Evolutionary conservation across 2,329 filamentous ascomycete species (phyloP).

Genomic region (Harringtonia aguacate): DNA sequence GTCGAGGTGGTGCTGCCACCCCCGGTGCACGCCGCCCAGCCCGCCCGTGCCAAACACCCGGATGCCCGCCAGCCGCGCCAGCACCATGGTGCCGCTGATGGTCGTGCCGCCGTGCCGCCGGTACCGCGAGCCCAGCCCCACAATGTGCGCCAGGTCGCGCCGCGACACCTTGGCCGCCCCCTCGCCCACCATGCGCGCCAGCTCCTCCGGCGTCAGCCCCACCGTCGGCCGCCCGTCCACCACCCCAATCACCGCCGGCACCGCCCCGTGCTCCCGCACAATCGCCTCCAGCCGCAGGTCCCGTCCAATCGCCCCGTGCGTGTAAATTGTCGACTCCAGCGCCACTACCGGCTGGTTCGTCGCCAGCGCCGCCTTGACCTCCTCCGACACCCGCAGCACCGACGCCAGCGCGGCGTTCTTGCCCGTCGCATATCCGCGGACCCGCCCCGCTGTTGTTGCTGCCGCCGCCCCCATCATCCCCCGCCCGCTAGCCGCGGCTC

Average conservation of each 20-base stretch:
- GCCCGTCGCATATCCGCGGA: not conserved
- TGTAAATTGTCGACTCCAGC: slow-evolving; percentile 94
- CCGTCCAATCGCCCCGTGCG: slow-evolving; percentile 77
- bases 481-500: too few species aligned
- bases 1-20: slow-evolving; percentile 78
- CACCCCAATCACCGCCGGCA: slow-evolving; percentile 87
- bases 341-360: slow-evolving; percentile 77
- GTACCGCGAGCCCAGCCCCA: slow-evolving; percentile 33
- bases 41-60: slow-evolving; percentile 91
- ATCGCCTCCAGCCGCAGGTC: slow-evolving; percentile 64
- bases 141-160: slow-evolving; percentile 73
- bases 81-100: slow-evolving; percentile 83
- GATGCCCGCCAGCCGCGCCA: slow-evolving; percentile 79
- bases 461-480: too few species aligned
- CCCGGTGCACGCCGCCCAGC: slow-evolving; percentile 86
- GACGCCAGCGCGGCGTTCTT: not conserved
- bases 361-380: slow-evolving; percentile 67
- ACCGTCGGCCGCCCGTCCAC: slow-evolving; percentile 74
- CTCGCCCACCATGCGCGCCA: slow-evolving; percentile 61
- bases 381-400: slow-evolving; percentile 65
- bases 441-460: too few species aligned
- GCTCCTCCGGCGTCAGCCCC: slow-evolving; percentile 61
- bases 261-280: slow-evolving; percentile 67
- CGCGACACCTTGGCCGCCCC: slow-evolving; percentile 76
- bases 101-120: slow-evolving; percentile 79